phyloP scores from a whole-genome alignment of 768 basidiomycete genomes.

The Phanerochaete carnosa region DNA sequence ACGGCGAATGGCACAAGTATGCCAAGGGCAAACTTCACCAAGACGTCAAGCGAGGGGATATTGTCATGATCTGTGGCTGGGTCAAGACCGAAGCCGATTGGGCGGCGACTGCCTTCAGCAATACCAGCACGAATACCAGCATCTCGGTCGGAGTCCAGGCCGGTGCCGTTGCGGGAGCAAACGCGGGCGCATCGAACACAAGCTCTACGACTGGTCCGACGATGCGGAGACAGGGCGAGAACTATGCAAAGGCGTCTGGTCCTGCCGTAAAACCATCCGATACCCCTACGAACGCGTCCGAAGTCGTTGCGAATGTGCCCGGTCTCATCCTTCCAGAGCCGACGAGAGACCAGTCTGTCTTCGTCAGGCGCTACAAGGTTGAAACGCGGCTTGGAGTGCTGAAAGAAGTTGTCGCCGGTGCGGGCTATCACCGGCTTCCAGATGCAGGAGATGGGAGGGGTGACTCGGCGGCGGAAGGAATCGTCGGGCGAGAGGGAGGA shows the following conservation, averaged over 20 bases:
- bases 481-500: too few species aligned
- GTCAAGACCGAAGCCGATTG: not conserved
- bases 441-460: too few species aligned
- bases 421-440: too few species aligned
- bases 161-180: not conserved
- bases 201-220: not conserved
- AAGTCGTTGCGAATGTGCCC: not conserved
- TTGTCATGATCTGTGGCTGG: not conserved
- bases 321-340: not conserved
- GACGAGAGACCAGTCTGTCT: not conserved
- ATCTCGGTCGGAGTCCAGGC: too few species aligned
- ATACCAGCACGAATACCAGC: not conserved
- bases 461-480: too few species aligned
- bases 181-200: too few species aligned
- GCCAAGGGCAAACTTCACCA: not conserved
- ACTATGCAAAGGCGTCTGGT: too few species aligned
- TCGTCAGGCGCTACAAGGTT: not conserved
- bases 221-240: too few species aligned
- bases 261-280: too few species aligned
- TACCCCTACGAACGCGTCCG: too few species aligned
- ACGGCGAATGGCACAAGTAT: not conserved
- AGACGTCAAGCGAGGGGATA: not conserved
- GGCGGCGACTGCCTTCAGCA: not conserved
- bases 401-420: not conserved
- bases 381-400: not conserved